Conservation (phyloP, 2,329 filamentous ascomycete genomes). For the Ceratocystis cacaofunesta region DNA sequence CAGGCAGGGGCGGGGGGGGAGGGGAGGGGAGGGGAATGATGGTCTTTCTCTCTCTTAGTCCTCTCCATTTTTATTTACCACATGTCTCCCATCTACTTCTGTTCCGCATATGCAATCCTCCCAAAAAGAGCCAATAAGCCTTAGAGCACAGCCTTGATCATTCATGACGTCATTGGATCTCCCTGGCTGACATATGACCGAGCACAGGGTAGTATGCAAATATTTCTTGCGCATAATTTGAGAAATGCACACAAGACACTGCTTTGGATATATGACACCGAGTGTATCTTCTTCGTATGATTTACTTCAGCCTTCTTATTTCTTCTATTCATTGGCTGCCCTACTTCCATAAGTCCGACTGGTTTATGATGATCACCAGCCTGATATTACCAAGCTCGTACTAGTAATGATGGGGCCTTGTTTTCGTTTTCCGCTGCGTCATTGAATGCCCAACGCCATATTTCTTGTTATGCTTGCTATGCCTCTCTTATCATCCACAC, state of each 20-base stretch:
- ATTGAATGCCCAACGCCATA: background rate
- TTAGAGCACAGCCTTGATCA: background rate
- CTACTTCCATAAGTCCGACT: background rate
- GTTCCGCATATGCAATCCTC: background rate
- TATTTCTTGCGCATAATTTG: background rate
- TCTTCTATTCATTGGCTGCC: background rate
- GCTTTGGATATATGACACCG: background rate
- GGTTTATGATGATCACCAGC: background rate
- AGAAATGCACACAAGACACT: background rate
- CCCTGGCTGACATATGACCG: background rate
- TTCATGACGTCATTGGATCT: background rate
- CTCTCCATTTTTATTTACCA: background rate
- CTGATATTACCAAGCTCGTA: background rate
- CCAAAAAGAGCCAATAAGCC: background rate
- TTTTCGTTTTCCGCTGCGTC: background rate
- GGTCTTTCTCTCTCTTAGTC: too few relatives aligned
- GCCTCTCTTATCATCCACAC: too few relatives aligned
- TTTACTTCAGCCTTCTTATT: background rate
- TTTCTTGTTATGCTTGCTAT: too few relatives aligned
- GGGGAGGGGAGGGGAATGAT: too few relatives aligned
- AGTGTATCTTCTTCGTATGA: background rate
- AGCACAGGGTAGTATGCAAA: background rate
- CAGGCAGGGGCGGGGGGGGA: too few relatives aligned
- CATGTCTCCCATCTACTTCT: too few relatives aligned
- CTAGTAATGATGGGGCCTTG: background rate